Evolutionary conservation across 2,329 filamentous ascomycete species (phyloP), one percentile per base, ranked within the genome.

Genomic region (Amylocarpus encephaloides): DNA sequence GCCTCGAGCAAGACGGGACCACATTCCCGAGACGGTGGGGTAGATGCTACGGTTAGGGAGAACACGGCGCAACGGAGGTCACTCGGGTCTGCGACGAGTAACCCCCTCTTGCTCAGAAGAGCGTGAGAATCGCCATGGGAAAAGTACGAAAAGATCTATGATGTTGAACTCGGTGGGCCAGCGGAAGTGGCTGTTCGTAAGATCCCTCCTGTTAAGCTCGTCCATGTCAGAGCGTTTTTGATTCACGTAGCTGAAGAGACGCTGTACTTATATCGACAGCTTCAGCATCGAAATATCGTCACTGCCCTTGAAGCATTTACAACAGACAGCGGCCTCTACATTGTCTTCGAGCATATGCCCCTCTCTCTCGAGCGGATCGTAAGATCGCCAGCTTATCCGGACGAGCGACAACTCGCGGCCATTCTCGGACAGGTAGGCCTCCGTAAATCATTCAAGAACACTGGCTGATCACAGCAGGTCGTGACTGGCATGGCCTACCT

Each of bases 291-390:
- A 33, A 54, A 54, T 50, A 54, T 59, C 36, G 47, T 57, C 36
- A 40, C 49, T 18, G 55, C 48, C 35, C 48, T 58, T 47, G 43
- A 59, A 43, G 53, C 57, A 46, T 59, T 58, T 43, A 59, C 44
- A 30, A 52, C 40, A 35, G 47, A 48, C 16, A 11, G 26, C 30
- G 26, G 30, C 46, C 48, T 56, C 16, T 54, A 58, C 18, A 48
- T 56, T 33, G 44, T 58, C 36, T 43, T 58, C 51, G 36, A 59
- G 52, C 45, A 57, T 49, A 53, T 57, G 47, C 50, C 54, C 29
- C 9, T 58, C 45, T 57, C 56, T 33, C 56, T 60, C 15, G 39
- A 54, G 18, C 42, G 44, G 42, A 51, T 60, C 15, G 50, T 55
- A 34, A 49, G 32, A 32, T 53, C 43, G 29, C 50, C 51, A 26